These are phyloP conservation scores for Aspergillus jensenii DNA, from an alignment of 2,329 filamentous ascomycete species.

Conservation along the genomic window DNA sequence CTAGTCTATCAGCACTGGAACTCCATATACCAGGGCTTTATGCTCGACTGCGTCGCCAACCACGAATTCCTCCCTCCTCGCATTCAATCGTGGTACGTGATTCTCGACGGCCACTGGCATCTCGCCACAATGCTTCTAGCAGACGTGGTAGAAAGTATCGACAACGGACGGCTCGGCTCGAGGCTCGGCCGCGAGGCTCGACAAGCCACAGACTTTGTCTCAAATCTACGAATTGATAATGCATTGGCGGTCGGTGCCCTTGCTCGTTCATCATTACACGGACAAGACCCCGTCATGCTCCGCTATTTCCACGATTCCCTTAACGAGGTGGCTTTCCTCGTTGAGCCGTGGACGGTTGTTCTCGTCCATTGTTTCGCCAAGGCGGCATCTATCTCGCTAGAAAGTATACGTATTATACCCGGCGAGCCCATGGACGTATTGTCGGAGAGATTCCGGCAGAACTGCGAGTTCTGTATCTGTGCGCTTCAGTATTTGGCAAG, in stretches of 20 bases:
- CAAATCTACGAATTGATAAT: background rate
- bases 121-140: slow-evolving; percentile 56
- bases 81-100: slow-evolving; percentile 61
- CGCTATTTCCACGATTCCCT: slow-evolving; percentile 3
- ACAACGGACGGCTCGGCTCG: slow-evolving; percentile 31
- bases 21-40: background rate
- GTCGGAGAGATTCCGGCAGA: background rate
- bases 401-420: background rate
- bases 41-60: slow-evolving; percentile 5
- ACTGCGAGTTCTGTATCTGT: slow-evolving; percentile 5
- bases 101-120: slow-evolving; percentile 59
- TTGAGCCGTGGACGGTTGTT: slow-evolving; percentile 4
- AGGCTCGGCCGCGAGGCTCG: background rate
- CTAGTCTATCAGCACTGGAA: slow-evolving; percentile 2
- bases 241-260: background rate
- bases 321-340: slow-evolving; percentile 3
- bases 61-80: slow-evolving; percentile 22
- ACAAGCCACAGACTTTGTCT: background rate
- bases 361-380: slow-evolving; percentile 1
- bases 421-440: background rate
- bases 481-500: background rate
- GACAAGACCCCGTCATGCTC: background rate
- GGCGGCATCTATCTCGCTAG: slow-evolving; percentile 3
- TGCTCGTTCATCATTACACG: background rate
- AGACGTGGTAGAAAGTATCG: slow-evolving; percentile 54